These are phyloP conservation scores for Simplicillium sp. DNA, from an alignment of 2,329 filamentous ascomycete species.

Conservation along the genomic window DNA sequence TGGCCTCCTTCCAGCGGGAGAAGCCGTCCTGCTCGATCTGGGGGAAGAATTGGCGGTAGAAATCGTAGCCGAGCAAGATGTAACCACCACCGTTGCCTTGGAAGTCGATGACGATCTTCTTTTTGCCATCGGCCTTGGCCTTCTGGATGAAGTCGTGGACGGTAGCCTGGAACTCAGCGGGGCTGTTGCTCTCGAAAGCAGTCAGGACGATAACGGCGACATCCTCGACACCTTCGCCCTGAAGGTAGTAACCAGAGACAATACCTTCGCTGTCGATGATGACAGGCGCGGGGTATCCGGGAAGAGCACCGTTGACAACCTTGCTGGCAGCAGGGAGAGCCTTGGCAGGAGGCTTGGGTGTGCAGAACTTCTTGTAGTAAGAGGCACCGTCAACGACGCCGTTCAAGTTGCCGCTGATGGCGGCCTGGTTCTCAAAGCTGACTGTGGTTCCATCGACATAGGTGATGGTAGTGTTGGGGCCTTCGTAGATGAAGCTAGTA, in stretches of 20 bases:
- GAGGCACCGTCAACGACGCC: slow-evolving; percentile 11
- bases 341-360: background rate
- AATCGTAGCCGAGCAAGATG: slow-evolving; percentile 33
- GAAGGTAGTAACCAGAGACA: slow-evolving; percentile 18
- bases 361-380: background rate
- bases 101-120: slow-evolving; percentile 55
- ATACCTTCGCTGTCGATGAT: slow-evolving; percentile 12
- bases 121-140: slow-evolving; percentile 37
- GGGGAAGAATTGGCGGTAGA: slow-evolving; percentile 35
- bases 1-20: background rate
- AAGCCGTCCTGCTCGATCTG: slow-evolving; percentile 8
- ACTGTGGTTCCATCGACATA: background rate
- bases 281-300: slow-evolving; percentile 15
- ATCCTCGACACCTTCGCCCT: slow-evolving; percentile 12
- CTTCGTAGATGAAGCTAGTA: slow-evolving; percentile 6
- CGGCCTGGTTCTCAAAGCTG: background rate
- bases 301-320: slow-evolving; percentile 6
- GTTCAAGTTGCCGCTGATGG: slow-evolving; percentile 13
- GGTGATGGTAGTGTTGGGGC: slow-evolving; percentile 1
- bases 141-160: slow-evolving; percentile 32
- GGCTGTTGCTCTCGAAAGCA: slow-evolving; percentile 10
- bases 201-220: slow-evolving; percentile 14
- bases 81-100: slow-evolving; percentile 50
- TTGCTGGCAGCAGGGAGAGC: background rate
- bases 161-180: slow-evolving; percentile 10